These are phyloP conservation scores for Graphiopsis chlorocephala DNA, from an alignment of 2,329 filamentous ascomycete species.

Conservation along the genomic window DNA sequence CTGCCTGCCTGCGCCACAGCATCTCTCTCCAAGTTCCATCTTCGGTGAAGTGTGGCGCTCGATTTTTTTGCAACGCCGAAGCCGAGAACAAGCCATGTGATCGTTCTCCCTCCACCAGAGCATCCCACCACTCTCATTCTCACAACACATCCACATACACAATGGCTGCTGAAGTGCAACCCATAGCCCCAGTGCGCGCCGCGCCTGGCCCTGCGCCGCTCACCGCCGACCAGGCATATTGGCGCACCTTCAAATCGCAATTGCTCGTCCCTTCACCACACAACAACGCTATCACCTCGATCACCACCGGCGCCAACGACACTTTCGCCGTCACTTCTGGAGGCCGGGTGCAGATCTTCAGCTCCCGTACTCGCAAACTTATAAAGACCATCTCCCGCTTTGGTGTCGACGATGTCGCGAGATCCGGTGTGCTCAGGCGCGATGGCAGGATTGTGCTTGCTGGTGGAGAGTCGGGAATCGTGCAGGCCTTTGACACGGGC, in stretches of 20 bases:
- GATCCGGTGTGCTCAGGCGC: conserved; percentile 80
- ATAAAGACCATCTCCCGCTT: conserved; percentile 94
- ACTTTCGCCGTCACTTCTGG: conserved; percentile 93
- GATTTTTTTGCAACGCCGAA: conserved; percentile 3
- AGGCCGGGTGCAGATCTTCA: conserved; percentile 89
- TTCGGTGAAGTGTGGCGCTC: background rate
- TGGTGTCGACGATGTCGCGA: conserved; percentile 72
- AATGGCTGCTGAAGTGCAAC: conserved; percentile 85
- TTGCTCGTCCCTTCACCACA: conserved; percentile 87
- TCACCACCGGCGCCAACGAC: conserved; percentile 56
- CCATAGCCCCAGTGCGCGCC: conserved; percentile 76
- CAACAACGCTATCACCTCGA: conserved; percentile 84
- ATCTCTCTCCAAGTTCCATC: background rate
- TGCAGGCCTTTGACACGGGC: conserved; percentile 92
- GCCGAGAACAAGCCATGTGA: conserved; percentile 10
- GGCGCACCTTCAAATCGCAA: conserved; percentile 91
- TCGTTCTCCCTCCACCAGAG: background rate
- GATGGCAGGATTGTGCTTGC: conserved; percentile 88
- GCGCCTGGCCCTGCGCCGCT: conserved; percentile 77
- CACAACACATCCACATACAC: conserved; percentile 1
- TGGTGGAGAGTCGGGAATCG: conserved; percentile 84
- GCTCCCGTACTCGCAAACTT: conserved; percentile 83
- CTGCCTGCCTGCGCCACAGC: background rate
- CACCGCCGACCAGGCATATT: conserved; percentile 92
- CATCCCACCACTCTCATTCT: background rate